Percentiles rank a stretch among this genome's conserved stretches.
Conservation (phyloP, 2,329 filamentous ascomycete genomes). For the Leptoxyphium fumago region DNA sequence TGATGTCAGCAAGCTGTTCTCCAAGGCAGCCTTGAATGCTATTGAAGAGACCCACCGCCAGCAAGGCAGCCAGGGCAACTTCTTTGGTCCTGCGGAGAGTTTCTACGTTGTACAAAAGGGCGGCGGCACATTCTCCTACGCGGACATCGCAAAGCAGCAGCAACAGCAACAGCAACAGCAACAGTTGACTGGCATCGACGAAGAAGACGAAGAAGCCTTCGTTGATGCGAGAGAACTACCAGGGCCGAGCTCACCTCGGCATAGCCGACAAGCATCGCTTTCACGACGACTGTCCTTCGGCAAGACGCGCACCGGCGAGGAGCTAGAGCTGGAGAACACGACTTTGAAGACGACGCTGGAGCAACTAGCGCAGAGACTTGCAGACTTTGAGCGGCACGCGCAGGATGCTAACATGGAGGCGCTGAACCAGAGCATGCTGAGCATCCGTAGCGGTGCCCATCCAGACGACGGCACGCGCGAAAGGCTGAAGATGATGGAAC, state of each 20-base stretch:
- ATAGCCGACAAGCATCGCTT: conserved; percentile 24
- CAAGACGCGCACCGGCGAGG: conserved; percentile 59
- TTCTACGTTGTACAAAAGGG: conserved; percentile 93
- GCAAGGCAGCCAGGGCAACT: conserved; percentile 36
- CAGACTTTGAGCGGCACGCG: conserved; percentile 82
- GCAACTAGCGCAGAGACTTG: conserved; percentile 71
- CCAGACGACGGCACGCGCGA: conserved; percentile 10
- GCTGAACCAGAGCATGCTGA: conserved; percentile 63
- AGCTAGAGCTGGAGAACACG: conserved; percentile 76
- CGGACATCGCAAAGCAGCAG: conserved; percentile 49
- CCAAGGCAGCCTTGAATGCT: conserved; percentile 67
- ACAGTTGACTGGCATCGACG: conserved; percentile 20
- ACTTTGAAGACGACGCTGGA: conserved; percentile 75
- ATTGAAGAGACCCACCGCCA: conserved; percentile 46
- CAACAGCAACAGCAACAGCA: conserved; percentile 36
- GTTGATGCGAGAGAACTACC: conserved; percentile 68
- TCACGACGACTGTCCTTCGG: conserved; percentile 23
- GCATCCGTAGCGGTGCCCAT: conserved; percentile 23
- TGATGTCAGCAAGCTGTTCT: conserved; percentile 73
- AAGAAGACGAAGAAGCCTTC: conserved; percentile 63
- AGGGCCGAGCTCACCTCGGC: conserved; percentile 26
- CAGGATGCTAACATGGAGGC: conserved; percentile 62
- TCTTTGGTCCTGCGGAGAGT: conserved; percentile 43
- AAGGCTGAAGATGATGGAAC: conserved; percentile 37
- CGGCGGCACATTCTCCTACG: conserved; percentile 84